These are phyloP conservation scores for Xylariomycetidae sp. DNA, from an alignment of 2,329 filamentous ascomycete genomes.

Conservation along the genomic window DNA sequence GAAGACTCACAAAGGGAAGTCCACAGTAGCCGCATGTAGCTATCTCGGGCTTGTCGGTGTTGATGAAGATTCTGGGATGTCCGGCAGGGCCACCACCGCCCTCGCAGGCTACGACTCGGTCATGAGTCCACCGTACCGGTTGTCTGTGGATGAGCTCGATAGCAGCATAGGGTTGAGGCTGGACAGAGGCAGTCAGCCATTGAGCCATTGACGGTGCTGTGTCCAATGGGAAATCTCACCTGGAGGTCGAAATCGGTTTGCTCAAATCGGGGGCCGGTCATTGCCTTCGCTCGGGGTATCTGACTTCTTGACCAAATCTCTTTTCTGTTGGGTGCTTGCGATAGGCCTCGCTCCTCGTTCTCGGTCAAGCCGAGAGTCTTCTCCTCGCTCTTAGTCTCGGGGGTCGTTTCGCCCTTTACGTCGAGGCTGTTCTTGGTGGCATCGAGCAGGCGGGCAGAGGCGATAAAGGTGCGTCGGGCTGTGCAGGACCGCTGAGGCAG, in stretches of 20 bases:
- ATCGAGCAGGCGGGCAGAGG: slow-evolving; percentile 42
- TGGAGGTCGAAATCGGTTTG: slow-evolving; percentile 91
- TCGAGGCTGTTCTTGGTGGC: slow-evolving; percentile 30
- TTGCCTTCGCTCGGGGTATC: slow-evolving; percentile 71
- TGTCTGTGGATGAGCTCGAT: slow-evolving; percentile 96
- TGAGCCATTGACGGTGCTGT: slow-evolving; percentile 2
- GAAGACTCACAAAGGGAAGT: slow-evolving; percentile 78
- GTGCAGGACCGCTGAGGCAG: slow-evolving; percentile 39
- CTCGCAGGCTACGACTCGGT: slow-evolving; percentile 77
- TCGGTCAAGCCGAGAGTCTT: slow-evolving; percentile 28
- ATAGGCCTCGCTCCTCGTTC: slow-evolving; percentile 41
- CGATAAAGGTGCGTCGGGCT: slow-evolving; percentile 41
- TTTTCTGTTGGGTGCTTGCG: slow-evolving; percentile 82
- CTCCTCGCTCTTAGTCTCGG: slow-evolving; percentile 37
- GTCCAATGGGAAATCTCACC: slow-evolving; percentile 50
- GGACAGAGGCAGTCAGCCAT: slow-evolving; percentile 24
- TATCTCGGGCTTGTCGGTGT: slow-evolving; percentile 95
- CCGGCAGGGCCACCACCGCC: slow-evolving; percentile 86
- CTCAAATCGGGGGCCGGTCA: slow-evolving; percentile 93
- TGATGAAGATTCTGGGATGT: slow-evolving; percentile 94
- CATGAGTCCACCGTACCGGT: slow-evolving; percentile 86
- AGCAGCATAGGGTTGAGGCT: slow-evolving; percentile 85
- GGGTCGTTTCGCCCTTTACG: slow-evolving; percentile 34
- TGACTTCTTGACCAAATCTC: slow-evolving; percentile 83
- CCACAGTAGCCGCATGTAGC: slow-evolving; percentile 88